Evolutionary conservation across 2,329 filamentous ascomycete genomes (phyloP).

Genomic region (Claviceps pazoutovae): DNA sequence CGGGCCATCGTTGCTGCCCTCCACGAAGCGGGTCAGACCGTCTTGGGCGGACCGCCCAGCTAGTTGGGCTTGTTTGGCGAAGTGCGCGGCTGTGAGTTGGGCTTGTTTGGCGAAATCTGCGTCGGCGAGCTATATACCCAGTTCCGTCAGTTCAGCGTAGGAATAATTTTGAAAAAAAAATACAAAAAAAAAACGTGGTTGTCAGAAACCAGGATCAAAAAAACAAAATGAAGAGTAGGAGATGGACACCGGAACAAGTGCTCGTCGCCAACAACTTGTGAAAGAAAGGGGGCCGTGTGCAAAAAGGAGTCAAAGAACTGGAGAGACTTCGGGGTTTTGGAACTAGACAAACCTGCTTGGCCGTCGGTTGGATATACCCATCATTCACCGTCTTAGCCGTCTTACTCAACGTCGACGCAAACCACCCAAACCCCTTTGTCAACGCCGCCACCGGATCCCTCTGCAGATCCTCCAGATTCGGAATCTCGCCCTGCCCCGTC

Average conservation of each 20-base stretch:
- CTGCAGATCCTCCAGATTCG: slow-evolving; percentile 75
- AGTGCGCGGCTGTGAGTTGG: slow-evolving; percentile 48
- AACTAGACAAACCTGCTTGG: slow-evolving; percentile 25
- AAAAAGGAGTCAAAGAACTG: not conserved
- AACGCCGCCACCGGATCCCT: slow-evolving; percentile 79
- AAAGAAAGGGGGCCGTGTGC: not conserved
- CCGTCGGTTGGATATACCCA: slow-evolving; percentile 82
- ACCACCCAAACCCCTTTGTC: slow-evolving; percentile 90
- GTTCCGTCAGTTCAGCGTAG: not conserved
- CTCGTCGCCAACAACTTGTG: too few species aligned
- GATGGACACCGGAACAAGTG: too few species aligned
- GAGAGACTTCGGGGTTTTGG: not conserved
- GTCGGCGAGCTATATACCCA: slow-evolving; percentile 51
- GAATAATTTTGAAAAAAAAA: not conserved
- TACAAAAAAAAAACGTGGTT: too few species aligned
- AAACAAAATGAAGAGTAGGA: too few species aligned
- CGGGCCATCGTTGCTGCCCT: slow-evolving; percentile 40
- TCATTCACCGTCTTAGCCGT: slow-evolving; percentile 86
- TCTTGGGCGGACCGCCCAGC: slow-evolving; percentile 65
- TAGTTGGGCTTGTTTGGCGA: slow-evolving; percentile 50
- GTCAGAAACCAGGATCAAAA: not conserved
- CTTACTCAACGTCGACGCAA: slow-evolving; percentile 75
- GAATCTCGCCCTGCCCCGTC: slow-evolving; percentile 33
- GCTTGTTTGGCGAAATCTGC: slow-evolving; percentile 61
- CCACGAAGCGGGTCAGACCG: slow-evolving; percentile 74